These are phyloP conservation scores for Scutellaria minor DNA, from an alignment of 257 asterid genomes.

Conservation along the genomic window DNA sequence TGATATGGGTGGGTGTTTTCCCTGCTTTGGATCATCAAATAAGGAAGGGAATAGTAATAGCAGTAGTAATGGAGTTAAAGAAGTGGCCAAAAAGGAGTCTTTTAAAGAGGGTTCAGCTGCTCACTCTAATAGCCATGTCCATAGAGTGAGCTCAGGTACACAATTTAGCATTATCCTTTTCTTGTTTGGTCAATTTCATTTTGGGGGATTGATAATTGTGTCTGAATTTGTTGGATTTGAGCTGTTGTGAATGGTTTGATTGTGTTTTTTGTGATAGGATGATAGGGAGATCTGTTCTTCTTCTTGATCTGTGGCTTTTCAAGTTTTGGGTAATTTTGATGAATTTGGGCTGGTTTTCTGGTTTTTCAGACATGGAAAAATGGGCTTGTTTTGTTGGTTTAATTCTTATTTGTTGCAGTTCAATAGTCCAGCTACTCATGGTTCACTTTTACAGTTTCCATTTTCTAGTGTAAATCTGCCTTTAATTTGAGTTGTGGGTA, in stretches of 20 bases:
- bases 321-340: conserved; percentile 21
- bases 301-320: conserved; percentile 41
- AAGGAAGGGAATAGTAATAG: conserved; percentile 42
- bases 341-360: conserved; percentile 8
- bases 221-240: conserved; percentile 34
- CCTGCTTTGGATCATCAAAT: conserved; percentile 84
- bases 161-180: conserved; percentile 24
- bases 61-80: conserved; percentile 56
- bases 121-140: conserved; percentile 53
- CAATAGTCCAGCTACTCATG: background rate
- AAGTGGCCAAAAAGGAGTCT: conserved; percentile 66
- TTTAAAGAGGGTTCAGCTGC: conserved; percentile 67
- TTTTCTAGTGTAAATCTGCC: conserved; percentile 23
- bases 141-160: conserved; percentile 74
- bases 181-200: conserved; percentile 1
- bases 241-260: conserved; percentile 8
- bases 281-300: conserved; percentile 38
- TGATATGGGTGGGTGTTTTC: conserved; percentile 86
- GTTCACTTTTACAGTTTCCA: background rate
- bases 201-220: conserved; percentile 27
- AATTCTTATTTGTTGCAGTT: too few species aligned
- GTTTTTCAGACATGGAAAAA: too few species aligned
- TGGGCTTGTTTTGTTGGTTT: too few species aligned
- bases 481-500: conserved; percentile 6
- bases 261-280: conserved; percentile 26